Percentiles rank a stretch among this genome's conserved stretches.
phyloP scores from a whole-genome alignment of 2,329 filamentous ascomycete species.

The Tricladium varicosporioides region DNA sequence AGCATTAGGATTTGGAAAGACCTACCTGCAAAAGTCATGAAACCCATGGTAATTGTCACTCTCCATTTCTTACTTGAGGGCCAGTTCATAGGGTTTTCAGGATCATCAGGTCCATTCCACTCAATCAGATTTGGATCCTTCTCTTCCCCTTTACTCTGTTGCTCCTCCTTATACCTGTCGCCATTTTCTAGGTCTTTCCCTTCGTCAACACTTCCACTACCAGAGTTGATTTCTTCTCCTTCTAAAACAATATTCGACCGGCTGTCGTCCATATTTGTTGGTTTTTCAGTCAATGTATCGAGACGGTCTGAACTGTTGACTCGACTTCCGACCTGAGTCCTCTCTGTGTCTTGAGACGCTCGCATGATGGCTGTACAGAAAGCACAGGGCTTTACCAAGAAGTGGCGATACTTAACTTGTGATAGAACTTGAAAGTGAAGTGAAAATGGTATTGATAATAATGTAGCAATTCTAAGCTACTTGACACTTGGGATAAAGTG shows the following conservation, averaged over 20 bases:
- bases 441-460: no score
- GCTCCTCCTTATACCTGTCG: background rate
- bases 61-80: background rate
- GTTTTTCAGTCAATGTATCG: background rate
- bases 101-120: conserved; percentile 2
- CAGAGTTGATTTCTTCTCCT: background rate
- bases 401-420: background rate
- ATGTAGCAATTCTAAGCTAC: no score
- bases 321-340: background rate
- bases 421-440: background rate
- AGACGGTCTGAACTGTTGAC: background rate
- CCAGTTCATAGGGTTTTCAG: conserved; percentile 3
- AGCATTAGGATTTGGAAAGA: background rate
- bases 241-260: background rate
- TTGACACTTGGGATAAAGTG: no score
- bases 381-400: background rate
- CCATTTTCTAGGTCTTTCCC: background rate
- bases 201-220: background rate
- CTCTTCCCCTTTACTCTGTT: background rate
- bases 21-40: conserved; percentile 2
- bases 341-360: background rate
- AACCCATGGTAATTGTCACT: background rate
- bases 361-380: background rate
- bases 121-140: conserved; percentile 4
- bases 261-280: background rate